Conservation (phyloP, 176 grass and related monocot genomes). For the Cenchrus purpureus region DNA sequence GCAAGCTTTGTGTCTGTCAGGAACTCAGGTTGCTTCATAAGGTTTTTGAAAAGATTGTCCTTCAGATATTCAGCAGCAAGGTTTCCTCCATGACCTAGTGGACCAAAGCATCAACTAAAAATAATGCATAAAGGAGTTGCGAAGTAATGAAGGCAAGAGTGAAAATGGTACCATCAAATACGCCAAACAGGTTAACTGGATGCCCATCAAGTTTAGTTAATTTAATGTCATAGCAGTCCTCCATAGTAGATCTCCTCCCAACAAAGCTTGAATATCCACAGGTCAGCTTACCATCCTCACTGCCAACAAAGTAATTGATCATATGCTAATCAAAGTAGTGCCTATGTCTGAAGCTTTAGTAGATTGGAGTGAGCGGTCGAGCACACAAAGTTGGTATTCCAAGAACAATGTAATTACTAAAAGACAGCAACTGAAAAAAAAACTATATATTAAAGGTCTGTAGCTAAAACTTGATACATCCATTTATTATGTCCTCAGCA, state of each 20-base stretch:
- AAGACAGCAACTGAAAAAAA: neutral
- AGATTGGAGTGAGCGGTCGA: neutral
- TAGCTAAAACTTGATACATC: neutral
- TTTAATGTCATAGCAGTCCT: slow-evolving; percentile 81
- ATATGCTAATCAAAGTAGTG: slow-evolving; percentile 13
- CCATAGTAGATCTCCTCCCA: slow-evolving; percentile 74
- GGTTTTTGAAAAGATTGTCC: slow-evolving; percentile 82
- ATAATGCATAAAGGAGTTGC: slow-evolving; percentile 16
- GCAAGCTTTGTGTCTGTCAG: slow-evolving; percentile 76
- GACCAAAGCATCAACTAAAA: slow-evolving; percentile 34
- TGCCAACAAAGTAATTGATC: slow-evolving; percentile 43
- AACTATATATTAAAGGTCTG: neutral
- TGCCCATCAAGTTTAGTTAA: slow-evolving; percentile 53
- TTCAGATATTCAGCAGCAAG: slow-evolving; percentile 87
- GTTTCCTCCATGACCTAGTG: slow-evolving; percentile 72
- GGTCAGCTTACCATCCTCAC: slow-evolving; percentile 66
- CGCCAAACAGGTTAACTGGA: slow-evolving; percentile 70
- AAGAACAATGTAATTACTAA: neutral
- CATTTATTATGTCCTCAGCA: neutral
- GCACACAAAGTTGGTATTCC: neutral
- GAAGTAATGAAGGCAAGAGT: slow-evolving; percentile 24
- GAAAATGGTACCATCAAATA: slow-evolving; percentile 82
- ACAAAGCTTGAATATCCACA: slow-evolving; percentile 78
- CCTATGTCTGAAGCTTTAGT: neutral
- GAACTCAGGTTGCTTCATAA: slow-evolving; percentile 79